phyloP scores from a whole-genome alignment of 2,329 filamentous ascomycete species.

The Fonsecaea pedrosoi region DNA sequence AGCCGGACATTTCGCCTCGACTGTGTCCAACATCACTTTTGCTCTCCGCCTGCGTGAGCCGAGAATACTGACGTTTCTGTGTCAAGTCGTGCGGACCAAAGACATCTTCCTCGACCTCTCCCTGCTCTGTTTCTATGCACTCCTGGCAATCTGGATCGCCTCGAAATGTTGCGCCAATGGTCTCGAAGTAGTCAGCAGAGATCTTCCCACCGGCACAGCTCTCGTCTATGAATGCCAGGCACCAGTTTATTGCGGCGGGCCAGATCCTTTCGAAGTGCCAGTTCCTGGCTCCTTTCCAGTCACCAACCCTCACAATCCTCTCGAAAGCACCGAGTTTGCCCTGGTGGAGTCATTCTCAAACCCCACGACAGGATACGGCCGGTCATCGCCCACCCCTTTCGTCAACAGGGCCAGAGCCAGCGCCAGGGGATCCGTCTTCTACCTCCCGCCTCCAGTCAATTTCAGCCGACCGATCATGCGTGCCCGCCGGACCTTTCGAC shows the following conservation, averaged over 20 bases:
- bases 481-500: neutral
- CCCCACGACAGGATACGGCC: too few relatives aligned
- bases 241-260: neutral
- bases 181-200: neutral
- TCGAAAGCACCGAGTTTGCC: neutral
- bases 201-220: neutral
- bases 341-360: neutral
- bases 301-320: neutral
- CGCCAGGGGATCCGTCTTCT: neutral
- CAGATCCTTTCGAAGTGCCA: neutral
- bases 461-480: too few relatives aligned
- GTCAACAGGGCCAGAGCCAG: neutral
- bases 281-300: neutral
- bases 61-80: neutral
- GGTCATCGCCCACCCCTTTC: neutral
- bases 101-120: neutral
- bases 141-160: neutral
- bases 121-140: neutral
- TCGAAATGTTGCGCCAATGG: neutral
- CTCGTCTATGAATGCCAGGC: neutral
- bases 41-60: neutral
- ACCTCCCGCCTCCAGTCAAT: too few relatives aligned
- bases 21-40: too few relatives aligned
- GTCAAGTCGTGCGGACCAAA: neutral
- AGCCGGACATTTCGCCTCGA: neutral